phyloP scores from a whole-genome alignment of 129 eudicot genomes.

The Centrapalus pauciflorus region DNA sequence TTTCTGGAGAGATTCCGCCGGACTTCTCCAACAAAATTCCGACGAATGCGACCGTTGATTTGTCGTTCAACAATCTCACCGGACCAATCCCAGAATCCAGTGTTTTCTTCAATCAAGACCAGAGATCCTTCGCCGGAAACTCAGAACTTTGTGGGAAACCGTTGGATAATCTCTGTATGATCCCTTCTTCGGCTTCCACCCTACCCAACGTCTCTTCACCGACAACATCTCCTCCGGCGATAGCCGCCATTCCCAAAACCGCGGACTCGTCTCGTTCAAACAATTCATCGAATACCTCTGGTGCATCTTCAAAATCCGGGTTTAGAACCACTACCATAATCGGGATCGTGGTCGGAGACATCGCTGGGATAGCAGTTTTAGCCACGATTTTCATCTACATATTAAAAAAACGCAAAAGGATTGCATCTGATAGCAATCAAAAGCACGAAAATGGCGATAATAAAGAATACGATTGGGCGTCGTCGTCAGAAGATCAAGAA shows the following conservation, averaged over 20 bases:
- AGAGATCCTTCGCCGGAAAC: constrained; percentile 60
- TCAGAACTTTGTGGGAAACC: constrained; percentile 71
- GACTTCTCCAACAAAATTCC: constrained; percentile 48
- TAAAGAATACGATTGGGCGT: constrained; percentile 57
- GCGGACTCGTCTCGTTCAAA: constrained; percentile 28
- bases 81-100: constrained; percentile 66
- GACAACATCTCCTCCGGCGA: constrained; percentile 77
- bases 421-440: constrained; percentile 5
- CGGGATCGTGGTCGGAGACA: constrained; percentile 68
- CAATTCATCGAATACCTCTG: constrained; percentile 24
- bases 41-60: constrained; percentile 61
- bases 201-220: constrained; percentile 45
- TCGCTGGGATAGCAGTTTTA: constrained; percentile 52
- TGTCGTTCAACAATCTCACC: constrained; percentile 68
- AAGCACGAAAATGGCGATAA: constrained; percentile 27
- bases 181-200: constrained; percentile 46
- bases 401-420: constrained; percentile 32
- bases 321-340: constrained; percentile 45
- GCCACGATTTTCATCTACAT: constrained; percentile 41
- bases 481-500: constrained; percentile 49
- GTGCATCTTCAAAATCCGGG: constrained; percentile 31
- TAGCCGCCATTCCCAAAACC: constrained; percentile 86
- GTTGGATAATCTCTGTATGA: constrained; percentile 39
- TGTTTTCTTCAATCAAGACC: constrained; percentile 47
- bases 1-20: constrained; percentile 71